Evolutionary conservation across 2,329 filamentous ascomycete genomes (phyloP).

Genomic region (Paracoccidioides lutzii): DNA sequence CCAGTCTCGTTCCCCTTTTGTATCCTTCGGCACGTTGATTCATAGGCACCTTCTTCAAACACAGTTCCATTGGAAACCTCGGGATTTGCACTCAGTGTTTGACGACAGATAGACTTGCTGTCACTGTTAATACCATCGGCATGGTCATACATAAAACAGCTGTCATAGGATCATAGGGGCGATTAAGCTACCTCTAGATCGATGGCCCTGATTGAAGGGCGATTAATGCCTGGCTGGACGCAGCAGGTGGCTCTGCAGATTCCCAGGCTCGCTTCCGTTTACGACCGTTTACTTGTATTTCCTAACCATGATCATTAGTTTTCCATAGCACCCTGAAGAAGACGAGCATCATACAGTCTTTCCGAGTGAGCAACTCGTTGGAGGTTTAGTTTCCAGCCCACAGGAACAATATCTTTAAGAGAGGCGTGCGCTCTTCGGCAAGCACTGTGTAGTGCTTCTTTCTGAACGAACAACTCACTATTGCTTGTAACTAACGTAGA

Average conservation of each 20-base stretch:
- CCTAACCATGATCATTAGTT: neutral
- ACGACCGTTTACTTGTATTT: neutral
- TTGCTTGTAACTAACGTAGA: no score
- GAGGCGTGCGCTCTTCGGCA: no score
- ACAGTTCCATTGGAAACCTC: neutral
- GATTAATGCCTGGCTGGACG: neutral
- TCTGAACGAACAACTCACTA: no score
- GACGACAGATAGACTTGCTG: neutral
- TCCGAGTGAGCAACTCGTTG: no score
- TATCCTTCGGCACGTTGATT: no score
- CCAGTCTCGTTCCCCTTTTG: constrained; percentile 8
- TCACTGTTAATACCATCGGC: neutral
- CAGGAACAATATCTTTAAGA: no score
- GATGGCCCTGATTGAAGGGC: neutral
- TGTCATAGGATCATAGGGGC: neutral
- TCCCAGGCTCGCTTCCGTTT: neutral
- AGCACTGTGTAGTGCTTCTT: no score
- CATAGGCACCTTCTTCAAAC: no score
- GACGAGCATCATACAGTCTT: no score
- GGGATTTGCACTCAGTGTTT: neutral
- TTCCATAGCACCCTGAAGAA: neutral
- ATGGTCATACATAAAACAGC: neutral
- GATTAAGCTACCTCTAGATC: neutral
- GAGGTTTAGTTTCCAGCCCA: no score
- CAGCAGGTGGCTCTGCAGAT: neutral